Conservation (phyloP, 2,329 filamentous ascomycete genomes). For the Chaetomiaceae sp. region DNA sequence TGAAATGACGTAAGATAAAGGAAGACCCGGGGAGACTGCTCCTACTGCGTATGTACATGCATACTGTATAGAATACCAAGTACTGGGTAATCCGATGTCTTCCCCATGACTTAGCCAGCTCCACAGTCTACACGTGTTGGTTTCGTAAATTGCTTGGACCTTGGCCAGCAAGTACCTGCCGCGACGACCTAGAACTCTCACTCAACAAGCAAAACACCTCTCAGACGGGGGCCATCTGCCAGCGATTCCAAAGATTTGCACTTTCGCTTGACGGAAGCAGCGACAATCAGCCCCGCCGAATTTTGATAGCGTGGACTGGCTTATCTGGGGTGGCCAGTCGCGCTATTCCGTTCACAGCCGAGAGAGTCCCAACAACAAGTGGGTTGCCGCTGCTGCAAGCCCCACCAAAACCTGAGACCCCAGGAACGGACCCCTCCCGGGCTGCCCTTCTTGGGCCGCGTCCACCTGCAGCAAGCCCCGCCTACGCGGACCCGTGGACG, state of each 20-base stretch:
- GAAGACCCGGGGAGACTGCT: too few relatives aligned
- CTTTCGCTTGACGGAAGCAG: neutral
- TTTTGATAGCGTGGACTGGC: conserved; percentile 10
- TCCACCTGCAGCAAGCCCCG: conserved; percentile 19
- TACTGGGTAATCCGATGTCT: neutral
- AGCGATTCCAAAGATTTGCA: neutral
- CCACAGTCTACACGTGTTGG: neutral
- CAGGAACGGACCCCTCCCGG: conserved; percentile 15
- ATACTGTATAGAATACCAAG: too few relatives aligned
- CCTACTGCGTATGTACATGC: too few relatives aligned
- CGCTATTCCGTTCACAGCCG: conserved; percentile 20
- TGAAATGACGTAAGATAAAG: conserved; percentile 16
- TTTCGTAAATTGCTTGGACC: neutral
- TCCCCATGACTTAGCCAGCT: conserved; percentile 1
- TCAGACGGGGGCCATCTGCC: too few relatives aligned
- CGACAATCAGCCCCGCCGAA: conserved; percentile 9
- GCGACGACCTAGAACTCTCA: neutral
- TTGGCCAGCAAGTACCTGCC: neutral
- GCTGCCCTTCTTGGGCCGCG: conserved; percentile 9
- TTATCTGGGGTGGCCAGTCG: conserved; percentile 13
- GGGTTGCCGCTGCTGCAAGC: conserved; percentile 4
- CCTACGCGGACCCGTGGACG: conserved; percentile 17
- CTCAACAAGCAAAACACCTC: too few relatives aligned
- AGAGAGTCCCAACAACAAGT: conserved; percentile 11
- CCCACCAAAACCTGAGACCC: conserved; percentile 15